phyloP scores from a whole-genome alignment of 805 yeast genomes.

The Monosporozyma solicola region DNA sequence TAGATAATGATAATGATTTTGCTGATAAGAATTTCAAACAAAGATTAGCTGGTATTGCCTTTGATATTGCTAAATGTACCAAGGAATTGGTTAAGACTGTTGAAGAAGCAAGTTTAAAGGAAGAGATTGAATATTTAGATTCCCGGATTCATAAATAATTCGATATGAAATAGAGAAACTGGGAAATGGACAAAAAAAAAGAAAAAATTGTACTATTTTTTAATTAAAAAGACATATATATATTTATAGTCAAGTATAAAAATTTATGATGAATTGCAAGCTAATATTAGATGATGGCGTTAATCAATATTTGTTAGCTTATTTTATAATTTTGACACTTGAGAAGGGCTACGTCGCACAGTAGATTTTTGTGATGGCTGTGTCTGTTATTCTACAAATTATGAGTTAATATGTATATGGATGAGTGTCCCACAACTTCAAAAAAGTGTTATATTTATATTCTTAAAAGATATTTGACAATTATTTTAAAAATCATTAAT shows the following conservation, averaged over 20 bases:
- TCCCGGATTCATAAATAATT: constrained; percentile 37
- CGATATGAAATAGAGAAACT: neutral
- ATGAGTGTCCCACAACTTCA: too few relatives aligned
- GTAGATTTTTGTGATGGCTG: too few relatives aligned
- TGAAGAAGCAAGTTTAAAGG: constrained; percentile 84
- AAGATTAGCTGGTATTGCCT: constrained; percentile 90
- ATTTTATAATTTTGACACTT: too few relatives aligned
- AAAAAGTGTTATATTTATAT: too few relatives aligned
- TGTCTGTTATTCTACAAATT: too few relatives aligned
- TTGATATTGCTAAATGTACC: constrained; percentile 93
- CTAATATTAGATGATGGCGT: too few relatives aligned
- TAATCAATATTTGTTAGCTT: too few relatives aligned
- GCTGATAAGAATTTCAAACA: constrained; percentile 90
- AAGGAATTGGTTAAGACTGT: constrained; percentile 93
- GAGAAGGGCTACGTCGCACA: too few relatives aligned
- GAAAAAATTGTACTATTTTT: neutral
- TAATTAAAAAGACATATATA: neutral
- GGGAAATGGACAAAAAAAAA: neutral
- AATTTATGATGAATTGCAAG: neutral
- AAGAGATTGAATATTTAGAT: constrained; percentile 75
- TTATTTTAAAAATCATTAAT: too few relatives aligned
- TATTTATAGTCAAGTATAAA: neutral
- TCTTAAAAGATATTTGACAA: too few relatives aligned
- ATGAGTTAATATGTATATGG: too few relatives aligned
- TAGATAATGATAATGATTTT: constrained; percentile 44